Evolutionary conservation across 192 early-diverging fungal species (phyloP), one percentile per base, ranked within the genome.

Genomic region (Linnemannia exigua): DNA sequence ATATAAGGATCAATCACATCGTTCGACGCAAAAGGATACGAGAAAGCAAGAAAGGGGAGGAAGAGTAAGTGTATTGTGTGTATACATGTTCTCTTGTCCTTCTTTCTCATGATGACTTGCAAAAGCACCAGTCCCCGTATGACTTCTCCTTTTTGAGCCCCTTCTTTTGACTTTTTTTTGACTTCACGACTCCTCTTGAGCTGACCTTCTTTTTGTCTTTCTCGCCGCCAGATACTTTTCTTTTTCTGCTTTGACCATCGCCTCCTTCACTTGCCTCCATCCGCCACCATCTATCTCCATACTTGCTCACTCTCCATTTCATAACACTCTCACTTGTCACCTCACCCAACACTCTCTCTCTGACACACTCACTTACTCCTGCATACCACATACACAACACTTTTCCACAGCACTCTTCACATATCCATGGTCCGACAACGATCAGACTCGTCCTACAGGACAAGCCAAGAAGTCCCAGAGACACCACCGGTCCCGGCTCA

Each of bases 401-500:
- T 15, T 50, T 11, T 31, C 12, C 38, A 71, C 70, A 11, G 19
- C 36, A 38, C 44, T n/a, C 12, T 17, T 41, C 38, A 28, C 67
- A 33, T n/a, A 48, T 35, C 54, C 35, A 80, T 80, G 72, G 79
- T 74, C 17, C 79, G 72, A 47, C 54, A 72, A 37, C 70, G 78
- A 41, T 63, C 78, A 19, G 14, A 63, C 54, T 73, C 78, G 1
- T 72, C 25, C 17, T 46, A 79, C 61, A 72, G 78, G 44, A 20
- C 50, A 20, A 79, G 70, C 67, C 52, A 79, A 31, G 70, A 73
- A 0, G n/a, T 28, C 14, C 81, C 81, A 25, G 81, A 77, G 37
- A 77, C 81, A 0, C 81, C 81, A 77, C 35, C 69, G 73, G 33
- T 76, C 69, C 31, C 74, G 68, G 19, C 80, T 76, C 51, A 9